Percentiles rank a stretch among this genome's conserved stretches.
phyloP scores from a whole-genome alignment of 2,329 filamentous ascomycete genomes.

The Penicillium sclerotiorum region DNA sequence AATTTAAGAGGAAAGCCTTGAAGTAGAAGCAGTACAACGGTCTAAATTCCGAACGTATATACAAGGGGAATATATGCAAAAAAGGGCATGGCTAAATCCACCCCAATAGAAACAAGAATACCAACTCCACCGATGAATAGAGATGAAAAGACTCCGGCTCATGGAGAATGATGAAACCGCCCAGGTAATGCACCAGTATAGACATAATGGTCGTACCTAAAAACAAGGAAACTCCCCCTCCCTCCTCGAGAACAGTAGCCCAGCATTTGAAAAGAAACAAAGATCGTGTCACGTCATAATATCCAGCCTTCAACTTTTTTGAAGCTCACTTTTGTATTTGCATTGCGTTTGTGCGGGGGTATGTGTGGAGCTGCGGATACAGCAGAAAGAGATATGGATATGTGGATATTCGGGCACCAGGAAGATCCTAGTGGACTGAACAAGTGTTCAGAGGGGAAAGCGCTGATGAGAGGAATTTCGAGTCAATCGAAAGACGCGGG shows the following conservation, averaged over 20 bases:
- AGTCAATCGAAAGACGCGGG: not conserved
- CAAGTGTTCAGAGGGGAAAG: not conserved
- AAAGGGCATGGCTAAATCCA: conserved; percentile 9
- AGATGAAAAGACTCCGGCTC: conserved; percentile 12
- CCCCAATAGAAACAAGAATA: conserved; percentile 1
- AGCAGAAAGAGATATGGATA: not conserved
- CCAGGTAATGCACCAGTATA: conserved; percentile 24
- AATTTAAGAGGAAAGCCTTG: not conserved
- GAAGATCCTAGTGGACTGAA: not conserved
- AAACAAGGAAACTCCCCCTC: conserved; percentile 20
- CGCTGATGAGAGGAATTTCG: not conserved
- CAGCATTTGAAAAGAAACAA: conserved; percentile 11
- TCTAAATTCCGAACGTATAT: conserved; percentile 11
- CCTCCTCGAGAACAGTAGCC: conserved; percentile 11
- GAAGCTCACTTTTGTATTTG: conserved; percentile 7
- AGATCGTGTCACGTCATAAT: conserved; percentile 24
- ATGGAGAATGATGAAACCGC: conserved; percentile 19
- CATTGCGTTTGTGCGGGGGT: not conserved
- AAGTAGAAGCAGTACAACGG: not conserved
- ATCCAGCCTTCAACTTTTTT: conserved; percentile 15
- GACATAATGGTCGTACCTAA: conserved; percentile 12
- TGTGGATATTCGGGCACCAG: too few species aligned
- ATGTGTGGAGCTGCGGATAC: too few species aligned
- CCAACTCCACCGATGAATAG: conserved; percentile 20
- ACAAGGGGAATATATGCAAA: conserved; percentile 8